Base-by-base conservation (phyloP, 1,139 yeast genomes). In the Nematodospora anomalae region DNA sequence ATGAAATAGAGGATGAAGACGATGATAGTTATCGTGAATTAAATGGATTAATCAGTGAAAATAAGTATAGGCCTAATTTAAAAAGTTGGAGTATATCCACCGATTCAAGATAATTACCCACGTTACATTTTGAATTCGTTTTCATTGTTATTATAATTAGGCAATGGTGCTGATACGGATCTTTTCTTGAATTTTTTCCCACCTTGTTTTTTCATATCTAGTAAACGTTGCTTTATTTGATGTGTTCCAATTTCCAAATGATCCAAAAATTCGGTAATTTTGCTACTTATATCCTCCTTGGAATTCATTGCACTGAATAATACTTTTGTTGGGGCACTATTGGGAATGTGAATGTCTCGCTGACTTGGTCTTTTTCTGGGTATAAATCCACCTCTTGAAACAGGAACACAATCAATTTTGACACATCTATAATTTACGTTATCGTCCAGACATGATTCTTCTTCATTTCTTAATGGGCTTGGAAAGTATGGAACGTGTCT, bases 21-120 rank as follows among this genome's bases (percentile, higher is more conserved):
- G 77, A 71, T 41, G 70, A 64, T 15, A 72, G 71, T 24, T 53
- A 60, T 14, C 58, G 67, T 32, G 78, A 76, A 40, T 49, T 75
- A 26, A 76, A 76, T 41, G 74, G 72, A 2, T 56, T 64, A 35
- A 57, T 71, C 14, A 64, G 59, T 40, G 79, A 74, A 46, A 45
- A 55, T 12, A 60, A 53, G 29, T 58, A 62, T 32, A 58, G 79
- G 38, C 67, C 64, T 6, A 74, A 73, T 42, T 58, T 74, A 46
- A 58, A 53, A 42, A 72, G 79, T 46, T 75, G 80, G 80, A 51
- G 28, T 15, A 33, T 41, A 8, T 16, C 26, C 5, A 14, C 15
- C 11, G 20, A 22, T n/a, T 33, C 33, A 13, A 32, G 35, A 25
- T 26, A 28, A 26, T 18, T 32, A 32, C 20, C 13, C 10, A 6